Base-by-base conservation (phyloP, 1,284 basidiomycete species). In the Cerioporus squamosus region DNA sequence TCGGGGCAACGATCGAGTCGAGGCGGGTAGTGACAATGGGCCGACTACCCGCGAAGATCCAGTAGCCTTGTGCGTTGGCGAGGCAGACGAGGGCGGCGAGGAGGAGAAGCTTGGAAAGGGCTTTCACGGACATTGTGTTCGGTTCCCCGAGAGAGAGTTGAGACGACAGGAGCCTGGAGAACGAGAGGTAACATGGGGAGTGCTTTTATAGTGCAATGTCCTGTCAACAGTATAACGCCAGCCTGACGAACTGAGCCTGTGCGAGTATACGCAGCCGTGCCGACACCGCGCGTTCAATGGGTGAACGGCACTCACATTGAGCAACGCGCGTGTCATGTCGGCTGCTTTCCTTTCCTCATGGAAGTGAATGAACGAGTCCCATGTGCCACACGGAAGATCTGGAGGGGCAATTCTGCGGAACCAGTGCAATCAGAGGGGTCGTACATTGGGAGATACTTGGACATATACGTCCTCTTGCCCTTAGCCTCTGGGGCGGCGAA, bases 1-100 rank as follows among this genome's bases (percentile, higher is more conserved):
- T 66, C 12, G 67, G 65, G 61, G 48, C 61, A 51, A 72, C 61
- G 58, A 73, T 63, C 17, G 72, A 67, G 61, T 73, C 72, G 44
- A 72, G 51, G n/a, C 71, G 66, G 29, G 65, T 66, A 36, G 66
- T 61, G 15, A 67, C 62, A 53, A 70, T 60, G 29, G 70, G 62
- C 31, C 44, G 53, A 15, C 63, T 62, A 24, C 63, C 71, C 49
- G 58, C 70, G 55, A 68, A 69, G 26, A 66, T 70, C 57, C 66
- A 66, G 49, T 63, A 60, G 26, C 26, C 26, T 53, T 70, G 65
- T 38, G 58, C 66, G 42, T 66, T 66, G n/a, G 66, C 69, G 5
- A 61, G 48, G 26, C 26, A 1, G 26, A 29, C 26, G 26, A 29
- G 26, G 5, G 64, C 62, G 31, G 56, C 66, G 26, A 67, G 51